Evolutionary conservation across 2,329 filamentous ascomycete species (phyloP).

Genomic region (Paracoccidioides brasiliensis): DNA sequence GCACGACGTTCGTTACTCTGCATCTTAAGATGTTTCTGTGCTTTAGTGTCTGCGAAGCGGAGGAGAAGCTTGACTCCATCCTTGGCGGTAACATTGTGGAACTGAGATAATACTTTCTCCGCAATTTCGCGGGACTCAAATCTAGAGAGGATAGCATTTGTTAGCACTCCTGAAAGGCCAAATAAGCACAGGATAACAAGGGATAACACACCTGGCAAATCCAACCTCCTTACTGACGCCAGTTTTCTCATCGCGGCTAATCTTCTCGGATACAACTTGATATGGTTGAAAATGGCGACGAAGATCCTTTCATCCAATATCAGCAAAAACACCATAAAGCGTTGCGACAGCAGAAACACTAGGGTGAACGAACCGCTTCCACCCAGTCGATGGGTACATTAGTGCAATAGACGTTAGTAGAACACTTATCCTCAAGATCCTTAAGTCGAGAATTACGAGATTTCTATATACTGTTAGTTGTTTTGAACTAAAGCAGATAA

Average conservation of each 20-base stretch:
- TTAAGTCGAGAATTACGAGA: conserved; percentile 98
- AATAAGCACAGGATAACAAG: conserved; percentile 3
- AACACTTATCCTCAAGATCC: conserved; percentile 76
- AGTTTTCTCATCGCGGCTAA: conserved; percentile 71
- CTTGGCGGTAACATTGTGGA: conserved; percentile 66
- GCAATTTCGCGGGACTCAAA: conserved; percentile 85
- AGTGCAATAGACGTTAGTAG: conserved; percentile 95
- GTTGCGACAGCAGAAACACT: conserved; percentile 10
- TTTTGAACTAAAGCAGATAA: conserved; percentile 17
- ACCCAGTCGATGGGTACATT: conserved; percentile 88
- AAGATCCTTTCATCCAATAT: conserved; percentile 46
- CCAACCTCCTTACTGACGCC: conserved; percentile 94
- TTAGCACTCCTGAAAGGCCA: conserved; percentile 4
- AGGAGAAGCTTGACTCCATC: conserved; percentile 81
- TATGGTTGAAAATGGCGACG: conserved; percentile 45
- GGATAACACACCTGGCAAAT: conserved; percentile 67
- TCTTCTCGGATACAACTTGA: conserved; percentile 80
- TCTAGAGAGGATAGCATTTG: conserved; percentile 35
- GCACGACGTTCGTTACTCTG: conserved; percentile 90
- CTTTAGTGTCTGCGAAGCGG: conserved; percentile 90
- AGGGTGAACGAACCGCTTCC: conserved; percentile 54
- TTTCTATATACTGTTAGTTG: conserved; percentile 45
- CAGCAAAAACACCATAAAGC: conserved; percentile 6
- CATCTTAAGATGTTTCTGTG: conserved; percentile 93
- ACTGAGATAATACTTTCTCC: conserved; percentile 75